A percentile compares a stretch with the other conserved stretches of the same genome.
Evolutionary conservation across 495 filamentous ascomycete genomes (phyloP).

Genomic region (Thermochaetoides thermophila): DNA sequence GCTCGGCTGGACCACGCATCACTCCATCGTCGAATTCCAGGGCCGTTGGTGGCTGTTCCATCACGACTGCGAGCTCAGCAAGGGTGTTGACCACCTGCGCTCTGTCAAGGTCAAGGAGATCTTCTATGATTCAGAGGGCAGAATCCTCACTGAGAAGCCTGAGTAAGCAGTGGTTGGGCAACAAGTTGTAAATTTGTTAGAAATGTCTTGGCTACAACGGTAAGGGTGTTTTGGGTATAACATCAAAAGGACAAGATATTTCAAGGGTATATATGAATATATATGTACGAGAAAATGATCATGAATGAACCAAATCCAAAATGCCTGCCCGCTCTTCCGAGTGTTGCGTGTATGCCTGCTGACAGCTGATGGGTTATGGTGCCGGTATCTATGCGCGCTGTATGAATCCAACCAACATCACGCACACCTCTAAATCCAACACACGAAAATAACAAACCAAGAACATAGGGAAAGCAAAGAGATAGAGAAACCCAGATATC

Average conservation of each 20-base stretch:
- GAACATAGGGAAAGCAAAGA: no score
- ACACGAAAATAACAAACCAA: no score
- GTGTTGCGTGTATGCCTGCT: no score
- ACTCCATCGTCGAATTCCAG: slow-evolving; percentile 58
- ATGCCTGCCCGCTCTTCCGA: no score
- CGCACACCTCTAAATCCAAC: no score
- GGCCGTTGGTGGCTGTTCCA: slow-evolving; percentile 59
- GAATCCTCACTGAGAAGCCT: slow-evolving; percentile 32
- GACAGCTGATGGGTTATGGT: no score
- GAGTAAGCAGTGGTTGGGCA: slow-evolving; percentile 4
- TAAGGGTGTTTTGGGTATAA: background rate
- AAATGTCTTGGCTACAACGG: no score
- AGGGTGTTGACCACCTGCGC: slow-evolving; percentile 49
- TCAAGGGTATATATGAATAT: no score
- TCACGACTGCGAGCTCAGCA: slow-evolving; percentile 51
- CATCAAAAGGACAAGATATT: background rate
- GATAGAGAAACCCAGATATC: background rate
- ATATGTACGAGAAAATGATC: no score
- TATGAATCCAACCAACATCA: no score
- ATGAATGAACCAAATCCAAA: no score
- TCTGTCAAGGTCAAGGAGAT: slow-evolving; percentile 59
- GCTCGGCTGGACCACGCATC: slow-evolving; percentile 65
- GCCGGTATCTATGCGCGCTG: no score
- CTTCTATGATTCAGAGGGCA: slow-evolving; percentile 48
- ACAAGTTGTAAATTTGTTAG: background rate